phyloP scores from a whole-genome alignment of 805 yeast species.

The Kodamaea laetipori region DNA sequence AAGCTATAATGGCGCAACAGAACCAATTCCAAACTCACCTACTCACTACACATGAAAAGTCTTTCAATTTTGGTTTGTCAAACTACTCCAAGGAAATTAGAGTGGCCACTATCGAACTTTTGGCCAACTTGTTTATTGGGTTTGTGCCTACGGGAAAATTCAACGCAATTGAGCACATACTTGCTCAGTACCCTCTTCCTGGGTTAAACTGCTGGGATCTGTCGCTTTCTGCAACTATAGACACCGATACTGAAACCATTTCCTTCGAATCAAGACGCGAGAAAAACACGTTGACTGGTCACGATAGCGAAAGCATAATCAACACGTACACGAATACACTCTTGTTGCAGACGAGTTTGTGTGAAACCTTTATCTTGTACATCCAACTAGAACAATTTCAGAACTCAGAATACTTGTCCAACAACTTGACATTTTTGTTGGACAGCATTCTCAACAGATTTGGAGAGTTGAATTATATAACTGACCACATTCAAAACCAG shows the following conservation, averaged over 20 bases:
- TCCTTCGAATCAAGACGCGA: constrained; percentile 21
- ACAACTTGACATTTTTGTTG: constrained; percentile 28
- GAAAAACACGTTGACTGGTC: constrained; percentile 22
- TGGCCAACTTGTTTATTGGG: constrained; percentile 36
- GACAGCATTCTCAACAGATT: constrained; percentile 36
- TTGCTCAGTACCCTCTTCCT: constrained; percentile 35
- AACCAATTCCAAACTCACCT: constrained; percentile 37
- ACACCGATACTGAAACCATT: constrained; percentile 22
- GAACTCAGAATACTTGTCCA: constrained; percentile 36
- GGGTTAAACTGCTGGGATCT: constrained; percentile 32
- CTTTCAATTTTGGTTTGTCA: constrained; percentile 31
- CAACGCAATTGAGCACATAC: constrained; percentile 36
- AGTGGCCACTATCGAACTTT: constrained; percentile 37
- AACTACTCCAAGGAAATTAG: constrained; percentile 39
- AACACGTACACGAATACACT: constrained; percentile 21
- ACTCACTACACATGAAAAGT: constrained; percentile 33
- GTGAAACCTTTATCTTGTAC: constrained; percentile 38
- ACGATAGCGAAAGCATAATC: constrained; percentile 32
- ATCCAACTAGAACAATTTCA: constrained; percentile 45
- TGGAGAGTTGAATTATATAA: constrained; percentile 21
- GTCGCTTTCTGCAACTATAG: constrained; percentile 21
- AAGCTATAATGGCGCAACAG: constrained; percentile 42
- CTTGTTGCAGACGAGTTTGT: constrained; percentile 32
- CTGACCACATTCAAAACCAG: constrained; percentile 33
- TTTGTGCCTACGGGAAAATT: constrained; percentile 43